Base-by-base conservation (phyloP, 345 rosid species). In the Brassica rapa region DNA sequence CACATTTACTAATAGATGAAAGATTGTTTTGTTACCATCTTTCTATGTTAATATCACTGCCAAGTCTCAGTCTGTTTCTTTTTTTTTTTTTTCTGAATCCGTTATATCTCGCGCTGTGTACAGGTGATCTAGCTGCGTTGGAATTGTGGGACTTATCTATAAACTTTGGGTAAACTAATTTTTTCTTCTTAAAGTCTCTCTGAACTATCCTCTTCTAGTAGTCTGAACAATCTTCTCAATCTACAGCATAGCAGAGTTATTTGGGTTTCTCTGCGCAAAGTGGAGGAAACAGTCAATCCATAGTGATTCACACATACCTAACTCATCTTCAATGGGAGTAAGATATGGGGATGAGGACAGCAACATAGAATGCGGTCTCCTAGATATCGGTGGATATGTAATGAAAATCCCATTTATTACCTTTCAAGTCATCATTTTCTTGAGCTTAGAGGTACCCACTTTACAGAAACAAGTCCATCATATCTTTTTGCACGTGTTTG, bases 201-300 rank as follows among this genome's bases (percentile, higher is more conserved):
- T 71, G 33, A 53, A 19, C 56, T 49, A 29, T 71, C 29, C 3
- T 24, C 59, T 11, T 56, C 11, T 25, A 12, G 1, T 1, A 25
- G 35, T 27, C 62, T 66, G 39, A 66, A 72, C 76, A 62, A 78
- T 72, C 62, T 46, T 35, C 41, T 61, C 70, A 8, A 59, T 77
- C 64, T 64, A 70, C 91, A 94, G 97, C 23, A 89, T 92, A 81
- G 94, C 98, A 21, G 93, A 92, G 85, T 88, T 93, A 75, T 94
- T 92, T 84, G 93, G 93, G 15, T 94, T 90, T 79, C 98, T 94
- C 75, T 92, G 89, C 66, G 87, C 90, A 29, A 89, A 84, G 86
- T 94, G 92, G 94, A 77, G 86, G 81, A 94, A 94, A 74, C 98
- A 92, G 39, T 87, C 87, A 71, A 94, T 92, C 83, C 96, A 94